Evolutionary conservation across 2,329 filamentous ascomycete species (phyloP).

Genomic region (Colletotrichum godetiae): DNA sequence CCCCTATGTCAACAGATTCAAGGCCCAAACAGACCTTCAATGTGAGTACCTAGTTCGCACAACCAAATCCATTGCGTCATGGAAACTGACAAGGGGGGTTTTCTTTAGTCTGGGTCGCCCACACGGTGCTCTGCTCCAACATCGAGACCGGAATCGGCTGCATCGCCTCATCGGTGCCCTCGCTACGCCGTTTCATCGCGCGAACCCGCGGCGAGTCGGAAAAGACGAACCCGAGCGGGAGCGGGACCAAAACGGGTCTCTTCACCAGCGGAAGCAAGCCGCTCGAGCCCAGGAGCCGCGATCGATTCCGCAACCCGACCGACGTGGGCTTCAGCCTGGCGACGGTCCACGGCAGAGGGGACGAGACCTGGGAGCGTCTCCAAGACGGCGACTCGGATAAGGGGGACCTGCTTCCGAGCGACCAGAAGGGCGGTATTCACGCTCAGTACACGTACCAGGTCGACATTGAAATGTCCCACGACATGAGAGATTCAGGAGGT

Average conservation of each 20-base stretch:
- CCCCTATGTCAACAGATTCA: conserved; percentile 39
- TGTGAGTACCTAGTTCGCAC: not conserved
- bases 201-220: conserved; percentile 30
- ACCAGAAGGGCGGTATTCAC: conserved; percentile 23
- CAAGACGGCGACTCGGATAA: conserved; percentile 35
- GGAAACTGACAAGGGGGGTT: not conserved
- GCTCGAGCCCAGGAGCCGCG: conserved; percentile 21
- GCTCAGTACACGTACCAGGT: conserved; percentile 33
- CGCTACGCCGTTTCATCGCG: conserved; percentile 35
- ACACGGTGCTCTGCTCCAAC: conserved; percentile 39
- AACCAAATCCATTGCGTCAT: not conserved
- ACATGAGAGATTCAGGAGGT: not conserved
- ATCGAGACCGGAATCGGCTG: conserved; percentile 39
- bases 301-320: conserved; percentile 30
- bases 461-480: conserved; percentile 22
- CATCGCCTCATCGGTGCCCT: conserved; percentile 38
- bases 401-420: conserved; percentile 24
- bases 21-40: conserved; percentile 33
- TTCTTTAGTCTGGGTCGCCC: conserved; percentile 34
- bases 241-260: conserved; percentile 14
- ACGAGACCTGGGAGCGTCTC: conserved; percentile 35
- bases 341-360: conserved; percentile 29
- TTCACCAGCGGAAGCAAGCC: conserved; percentile 35
- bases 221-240: conserved; percentile 15
- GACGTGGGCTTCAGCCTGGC: conserved; percentile 33